These are phyloP conservation scores for Rhizopogon salebrosus DNA, from an alignment of 768 basidiomycete genomes.

Conservation along the genomic window DNA sequence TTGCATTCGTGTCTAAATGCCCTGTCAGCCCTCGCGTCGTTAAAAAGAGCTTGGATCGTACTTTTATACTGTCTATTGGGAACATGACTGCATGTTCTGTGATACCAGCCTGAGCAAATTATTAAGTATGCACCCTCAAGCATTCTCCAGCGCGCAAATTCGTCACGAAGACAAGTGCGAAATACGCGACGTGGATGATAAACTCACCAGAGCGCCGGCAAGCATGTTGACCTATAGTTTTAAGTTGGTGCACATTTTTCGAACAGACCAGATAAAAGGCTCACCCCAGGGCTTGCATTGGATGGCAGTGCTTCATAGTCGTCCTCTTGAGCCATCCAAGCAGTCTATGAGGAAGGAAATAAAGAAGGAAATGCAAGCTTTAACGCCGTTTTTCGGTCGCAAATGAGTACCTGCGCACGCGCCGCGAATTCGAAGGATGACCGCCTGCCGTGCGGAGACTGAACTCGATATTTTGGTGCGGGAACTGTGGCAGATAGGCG, in stretches of 20 bases:
- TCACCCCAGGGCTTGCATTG: conserved; percentile 74
- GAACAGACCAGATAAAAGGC: conserved; percentile 5
- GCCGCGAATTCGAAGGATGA: background rate
- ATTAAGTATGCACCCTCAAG: conserved; percentile 10
- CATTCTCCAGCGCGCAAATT: background rate
- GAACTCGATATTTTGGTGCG: background rate
- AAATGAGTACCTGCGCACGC: background rate
- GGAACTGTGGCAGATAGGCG: background rate
- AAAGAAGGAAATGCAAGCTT: conserved; percentile 1
- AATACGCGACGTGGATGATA: background rate
- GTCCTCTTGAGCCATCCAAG: conserved; percentile 37
- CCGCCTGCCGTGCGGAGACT: background rate
- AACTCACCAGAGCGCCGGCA: conserved; percentile 88
- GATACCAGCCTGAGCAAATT: conserved; percentile 79
- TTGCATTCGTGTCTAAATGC: conserved; percentile 92
- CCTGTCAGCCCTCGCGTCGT: background rate
- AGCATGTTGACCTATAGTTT: conserved; percentile 83
- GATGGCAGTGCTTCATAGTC: conserved; percentile 68
- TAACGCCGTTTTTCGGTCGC: conserved; percentile 4
- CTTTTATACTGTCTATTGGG: conserved; percentile 98
- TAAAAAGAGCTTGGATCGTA: conserved; percentile 22
- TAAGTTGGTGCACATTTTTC: conserved; percentile 12
- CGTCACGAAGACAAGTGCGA: background rate
- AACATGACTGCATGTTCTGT: conserved; percentile 99
- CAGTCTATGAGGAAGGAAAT: conserved; percentile 6